phyloP scores from a whole-genome alignment of 2,329 filamentous ascomycete species.

The Trichoderma asperellum region DNA sequence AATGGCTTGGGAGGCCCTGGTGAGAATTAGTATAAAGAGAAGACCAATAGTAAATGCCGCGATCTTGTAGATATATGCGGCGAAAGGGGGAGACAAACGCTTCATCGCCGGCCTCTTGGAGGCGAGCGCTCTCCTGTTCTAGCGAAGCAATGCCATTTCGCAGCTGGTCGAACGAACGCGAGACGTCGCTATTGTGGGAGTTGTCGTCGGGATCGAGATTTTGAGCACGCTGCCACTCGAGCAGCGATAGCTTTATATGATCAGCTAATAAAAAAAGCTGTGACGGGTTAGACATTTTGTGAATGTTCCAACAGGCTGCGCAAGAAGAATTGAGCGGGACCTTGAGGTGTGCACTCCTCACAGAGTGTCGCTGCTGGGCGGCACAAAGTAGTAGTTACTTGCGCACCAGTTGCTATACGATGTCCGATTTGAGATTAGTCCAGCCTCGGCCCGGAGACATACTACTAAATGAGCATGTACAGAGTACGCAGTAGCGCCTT shows the following conservation, averaged over 20 bases:
- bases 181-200: slow-evolving; percentile 86
- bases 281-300: slow-evolving; percentile 55
- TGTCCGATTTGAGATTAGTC: not conserved
- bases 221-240: slow-evolving; percentile 86
- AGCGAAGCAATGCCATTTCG: slow-evolving; percentile 76
- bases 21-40: slow-evolving; percentile 1
- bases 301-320: not conserved
- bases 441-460: not conserved
- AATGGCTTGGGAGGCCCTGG: slow-evolving; percentile 55
- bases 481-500: not conserved
- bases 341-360: slow-evolving; percentile 1
- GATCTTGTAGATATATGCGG: not conserved
- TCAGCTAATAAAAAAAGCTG: slow-evolving; percentile 93
- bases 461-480: not conserved
- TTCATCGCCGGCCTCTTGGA: slow-evolving; percentile 67
- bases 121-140: slow-evolving; percentile 64
- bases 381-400: not conserved
- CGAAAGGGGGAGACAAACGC: slow-evolving; percentile 49
- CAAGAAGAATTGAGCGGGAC: not conserved
- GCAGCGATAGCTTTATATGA: slow-evolving; percentile 92
- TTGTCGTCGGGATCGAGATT: slow-evolving; percentile 77
- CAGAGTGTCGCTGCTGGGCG: slow-evolving; percentile 2
- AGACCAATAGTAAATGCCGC: not conserved
- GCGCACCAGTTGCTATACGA: not conserved
- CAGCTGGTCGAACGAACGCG: slow-evolving; percentile 84